Evolutionary conservation across 83 land plant species (phyloP), one percentile per base, ranked within the genome.

Genomic region (Thuja plicata): DNA sequence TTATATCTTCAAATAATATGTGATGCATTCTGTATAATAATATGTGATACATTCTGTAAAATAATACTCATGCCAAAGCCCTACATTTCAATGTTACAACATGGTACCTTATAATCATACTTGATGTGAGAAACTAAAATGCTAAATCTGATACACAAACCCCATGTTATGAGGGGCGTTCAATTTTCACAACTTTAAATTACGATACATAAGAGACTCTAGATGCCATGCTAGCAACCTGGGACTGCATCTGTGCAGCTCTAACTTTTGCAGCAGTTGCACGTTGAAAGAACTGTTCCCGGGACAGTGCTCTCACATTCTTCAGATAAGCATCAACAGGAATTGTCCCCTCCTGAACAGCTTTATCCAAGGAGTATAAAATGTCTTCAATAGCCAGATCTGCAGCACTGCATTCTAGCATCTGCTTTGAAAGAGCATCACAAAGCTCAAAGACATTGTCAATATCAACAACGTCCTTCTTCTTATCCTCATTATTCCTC

Each of bases 211-310:
- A 54, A 15, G 57, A 54, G 57, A 54, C 57, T 16, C 57, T 54
- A 54, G 17, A 15, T 15, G 57, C 57, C 57, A 97, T 97, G 60
- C 80, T 91, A 13, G 93, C 92, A 74, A 97, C 95, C 82, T 97
- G 98, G 32, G 97, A 89, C 90, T 94, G 95, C 95, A 93, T 87
- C 89, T 95, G 98, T 12, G 93, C 93, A 27, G 90, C 94, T 70
- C 91, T 89, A 34, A 91, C 93, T 76, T 94, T 96, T 7, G 93
- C 94, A 52, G 93, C 88, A 3, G 92, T 93, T 10, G 99, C 99
- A 19, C 98, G 91, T 85, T 94, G 93, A 38, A 96, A 94, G 80
- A 98, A 98, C 92, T 98, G 99, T 92, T 98, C 97, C 35, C 99
- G 89, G 0, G 97, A 92, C 80, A 98, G 89, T 30, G 92, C 88